phyloP scores from a whole-genome alignment of 2,329 filamentous ascomycete genomes.

The Fusarium keratoplasticum region DNA sequence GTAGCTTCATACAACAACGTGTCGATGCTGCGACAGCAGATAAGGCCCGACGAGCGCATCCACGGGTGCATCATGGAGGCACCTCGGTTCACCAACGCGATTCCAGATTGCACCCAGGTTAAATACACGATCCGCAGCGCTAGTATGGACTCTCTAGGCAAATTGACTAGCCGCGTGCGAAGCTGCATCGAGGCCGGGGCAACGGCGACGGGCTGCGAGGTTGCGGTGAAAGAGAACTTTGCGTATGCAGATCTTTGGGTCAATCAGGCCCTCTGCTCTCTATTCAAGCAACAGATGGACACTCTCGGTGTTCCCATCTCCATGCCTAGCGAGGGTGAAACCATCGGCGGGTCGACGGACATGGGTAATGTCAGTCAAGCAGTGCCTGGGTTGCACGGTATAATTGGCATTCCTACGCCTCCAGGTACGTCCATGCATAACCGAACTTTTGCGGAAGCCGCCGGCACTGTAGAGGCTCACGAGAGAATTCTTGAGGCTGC shows the following conservation, averaged over 20 bases:
- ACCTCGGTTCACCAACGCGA: not conserved
- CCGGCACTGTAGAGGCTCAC: not conserved
- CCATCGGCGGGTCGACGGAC: not conserved
- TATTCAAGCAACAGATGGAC: not conserved
- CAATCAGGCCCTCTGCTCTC: not conserved
- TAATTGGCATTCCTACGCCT: not conserved
- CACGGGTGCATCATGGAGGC: not conserved
- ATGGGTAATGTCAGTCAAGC: not conserved
- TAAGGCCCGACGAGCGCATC: not conserved
- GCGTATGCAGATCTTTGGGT: not conserved
- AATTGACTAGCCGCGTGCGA: not conserved
- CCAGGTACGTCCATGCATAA: not conserved
- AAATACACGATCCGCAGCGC: not conserved
- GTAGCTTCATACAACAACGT: not conserved
- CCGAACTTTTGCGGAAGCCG: not conserved
- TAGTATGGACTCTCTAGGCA: not conserved
- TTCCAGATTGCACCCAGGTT: not conserved
- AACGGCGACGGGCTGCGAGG: not conserved
- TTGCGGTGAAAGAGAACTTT: not conserved
- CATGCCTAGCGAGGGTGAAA: not conserved
- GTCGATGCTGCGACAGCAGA: not conserved
- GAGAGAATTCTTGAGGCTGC: not conserved
- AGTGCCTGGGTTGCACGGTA: not conserved
- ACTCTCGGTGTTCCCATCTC: not conserved
- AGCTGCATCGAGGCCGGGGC: not conserved